Conservation (phyloP, 1,284 basidiomycete genomes). For the Ceratobasidium sp. region DNA sequence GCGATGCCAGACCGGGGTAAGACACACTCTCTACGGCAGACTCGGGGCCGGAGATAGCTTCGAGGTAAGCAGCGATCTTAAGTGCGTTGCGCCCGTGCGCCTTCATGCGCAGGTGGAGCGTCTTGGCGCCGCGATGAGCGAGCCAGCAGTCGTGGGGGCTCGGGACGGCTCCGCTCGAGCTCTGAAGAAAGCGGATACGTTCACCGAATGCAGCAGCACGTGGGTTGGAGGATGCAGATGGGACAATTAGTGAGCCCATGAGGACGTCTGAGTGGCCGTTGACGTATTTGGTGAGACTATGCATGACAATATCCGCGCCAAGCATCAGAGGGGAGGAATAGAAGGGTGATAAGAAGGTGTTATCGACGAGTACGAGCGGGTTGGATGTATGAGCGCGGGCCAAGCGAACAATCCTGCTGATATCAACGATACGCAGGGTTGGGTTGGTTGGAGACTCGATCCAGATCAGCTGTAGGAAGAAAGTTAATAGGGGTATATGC, state of each 20-base stretch:
- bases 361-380: slow-evolving; percentile 87
- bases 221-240: slow-evolving; percentile 64
- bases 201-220: slow-evolving; percentile 59
- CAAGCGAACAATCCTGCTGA: slow-evolving; percentile 74
- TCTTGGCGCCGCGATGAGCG: slow-evolving; percentile 92
- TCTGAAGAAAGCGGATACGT: slow-evolving; percentile 90
- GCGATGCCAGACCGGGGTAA: slow-evolving; percentile 68
- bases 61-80: slow-evolving; percentile 77
- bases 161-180: slow-evolving; percentile 90
- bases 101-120: slow-evolving; percentile 88
- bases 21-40: slow-evolving; percentile 59
- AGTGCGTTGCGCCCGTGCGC: slow-evolving; percentile 90
- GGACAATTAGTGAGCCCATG: slow-evolving; percentile 85
- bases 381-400: slow-evolving; percentile 71
- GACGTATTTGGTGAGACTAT: slow-evolving; percentile 90
- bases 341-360: slow-evolving; percentile 93
- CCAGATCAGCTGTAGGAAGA: slow-evolving; percentile 85
- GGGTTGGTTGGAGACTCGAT: slow-evolving; percentile 97
- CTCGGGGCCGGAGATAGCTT: slow-evolving; percentile 61
- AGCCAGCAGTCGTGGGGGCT: slow-evolving; percentile 94
- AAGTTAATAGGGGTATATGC: slow-evolving; percentile 10
- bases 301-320: slow-evolving; percentile 88
- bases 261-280: slow-evolving; percentile 95
- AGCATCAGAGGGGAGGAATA: slow-evolving; percentile 90
- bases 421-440: slow-evolving; percentile 88